These are phyloP conservation scores for Fraxinus nigra DNA, from an alignment of 305 asterid genomes.

Conservation along the genomic window DNA sequence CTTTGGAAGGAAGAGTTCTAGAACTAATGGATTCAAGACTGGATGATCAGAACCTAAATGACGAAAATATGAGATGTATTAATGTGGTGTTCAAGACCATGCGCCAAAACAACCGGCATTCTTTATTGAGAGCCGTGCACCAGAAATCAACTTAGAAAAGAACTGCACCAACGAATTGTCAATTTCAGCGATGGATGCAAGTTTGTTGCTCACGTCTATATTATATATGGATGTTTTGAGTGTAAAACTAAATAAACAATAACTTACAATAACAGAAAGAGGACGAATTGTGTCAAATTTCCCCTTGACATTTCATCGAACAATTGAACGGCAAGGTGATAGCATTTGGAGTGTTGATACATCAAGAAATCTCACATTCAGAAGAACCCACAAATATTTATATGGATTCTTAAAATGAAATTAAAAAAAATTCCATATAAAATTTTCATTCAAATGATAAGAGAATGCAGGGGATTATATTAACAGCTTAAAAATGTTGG, in stretches of 20 bases:
- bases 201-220: background rate
- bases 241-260: no score
- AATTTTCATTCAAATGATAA: no score
- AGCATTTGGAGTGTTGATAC: no score
- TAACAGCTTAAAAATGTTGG: no score
- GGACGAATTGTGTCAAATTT: no score
- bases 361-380: no score
- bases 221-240: background rate
- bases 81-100: constrained; percentile 26
- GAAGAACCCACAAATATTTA: no score
- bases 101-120: background rate
- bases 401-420: no score
- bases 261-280: no score
- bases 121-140: constrained; percentile 9
- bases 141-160: background rate
- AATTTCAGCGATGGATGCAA: constrained; percentile 24
- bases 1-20: constrained; percentile 25
- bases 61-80: constrained; percentile 21
- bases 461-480: no score
- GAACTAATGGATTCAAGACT: constrained; percentile 30
- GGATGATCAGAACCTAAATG: background rate
- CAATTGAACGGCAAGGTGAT: background rate
- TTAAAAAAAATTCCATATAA: no score
- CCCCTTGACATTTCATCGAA: no score
- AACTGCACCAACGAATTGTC: constrained; percentile 21